These are phyloP conservation scores for Fusarium sp. DNA, from an alignment of 2,329 filamentous ascomycete species.

Conservation along the genomic window DNA sequence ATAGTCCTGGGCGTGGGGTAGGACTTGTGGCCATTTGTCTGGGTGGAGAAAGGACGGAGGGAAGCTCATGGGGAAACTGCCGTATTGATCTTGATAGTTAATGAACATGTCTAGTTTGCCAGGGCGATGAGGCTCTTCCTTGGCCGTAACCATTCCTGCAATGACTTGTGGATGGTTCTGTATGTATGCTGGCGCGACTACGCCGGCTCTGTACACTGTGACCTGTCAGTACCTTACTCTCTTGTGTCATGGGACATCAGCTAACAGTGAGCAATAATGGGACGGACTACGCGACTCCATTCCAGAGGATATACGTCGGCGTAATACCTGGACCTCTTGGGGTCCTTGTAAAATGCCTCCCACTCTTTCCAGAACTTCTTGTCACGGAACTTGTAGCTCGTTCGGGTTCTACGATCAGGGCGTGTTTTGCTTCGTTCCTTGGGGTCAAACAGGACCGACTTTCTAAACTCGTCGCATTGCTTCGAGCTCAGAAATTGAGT, in stretches of 20 bases:
- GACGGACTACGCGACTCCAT: constrained; percentile 43
- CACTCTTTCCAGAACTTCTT: constrained; percentile 39
- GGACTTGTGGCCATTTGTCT: constrained; percentile 35
- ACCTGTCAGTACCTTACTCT: constrained; percentile 9
- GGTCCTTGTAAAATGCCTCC: constrained; percentile 24
- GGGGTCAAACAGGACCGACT: constrained; percentile 36
- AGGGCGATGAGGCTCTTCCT: constrained; percentile 42
- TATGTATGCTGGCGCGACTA: constrained; percentile 36
- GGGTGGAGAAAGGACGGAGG: constrained; percentile 28
- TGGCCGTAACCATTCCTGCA: constrained; percentile 34
- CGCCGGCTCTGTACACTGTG: constrained; percentile 41
- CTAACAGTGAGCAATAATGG: constrained; percentile 39
- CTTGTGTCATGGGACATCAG: not conserved
- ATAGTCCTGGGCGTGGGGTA: constrained; percentile 33
- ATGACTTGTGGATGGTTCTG: constrained; percentile 35
- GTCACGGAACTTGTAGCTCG: constrained; percentile 40
- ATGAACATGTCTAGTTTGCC: constrained; percentile 43
- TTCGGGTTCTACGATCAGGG: constrained; percentile 37
- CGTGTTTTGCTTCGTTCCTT: constrained; percentile 29
- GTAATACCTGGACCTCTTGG: constrained; percentile 14
- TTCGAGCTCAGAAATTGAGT: constrained; percentile 35
- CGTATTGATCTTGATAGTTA: constrained; percentile 40
- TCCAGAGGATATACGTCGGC: constrained; percentile 41
- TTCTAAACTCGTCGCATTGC: constrained; percentile 24
- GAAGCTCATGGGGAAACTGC: constrained; percentile 14